Base-by-base conservation (phyloP, 495 filamentous ascomycete species). In the Penicillium pulvis region DNA sequence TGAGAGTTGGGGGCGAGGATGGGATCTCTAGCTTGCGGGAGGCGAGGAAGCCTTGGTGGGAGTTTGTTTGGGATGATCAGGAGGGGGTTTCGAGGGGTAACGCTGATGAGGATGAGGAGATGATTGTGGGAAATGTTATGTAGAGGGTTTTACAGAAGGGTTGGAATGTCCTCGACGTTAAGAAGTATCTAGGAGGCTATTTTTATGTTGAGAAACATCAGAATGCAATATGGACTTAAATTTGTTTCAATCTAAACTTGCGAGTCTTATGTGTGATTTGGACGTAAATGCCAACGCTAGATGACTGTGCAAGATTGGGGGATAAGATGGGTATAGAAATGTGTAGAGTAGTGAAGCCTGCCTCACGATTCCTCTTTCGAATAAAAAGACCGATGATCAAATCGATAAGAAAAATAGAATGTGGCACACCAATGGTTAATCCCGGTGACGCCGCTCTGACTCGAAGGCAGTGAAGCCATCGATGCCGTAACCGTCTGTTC, bases 381-480 rank as follows among this genome's bases (percentile, higher is more conserved):
- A 35, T 33, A 44, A 17, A 19, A 35, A 23, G 24, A 20, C 20
- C 45, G 9, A 47, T 24, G 24, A 23, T 14, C 28, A 28, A 28
- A 28, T 28, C 6, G 28, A 28, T 28, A 28, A 28, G 28, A 28
- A 28, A 7, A 28, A 2, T 28, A 28, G 20, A 23, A 23, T 3
- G 6, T 28, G 28, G 28, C 28, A 28, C 28, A 28, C 23, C 7
- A 23, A 23, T 23, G 20, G 8, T 55, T 30, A 55, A 1, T 45
- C 52, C 20, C 59, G 59, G 14, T 60, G 71, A 11, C 75, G 67
- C 14, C 76, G 65, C 39, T 79, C 76, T 8, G 74, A 73, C 51
- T 79, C 76, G 58, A 79, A 78, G 16, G 56, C 66, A 19, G 75
- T 79, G 50, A 87, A 81, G 2, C 75, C 83, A 48, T 81, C 80